Percentiles rank a stretch among this genome's conserved stretches.
These are phyloP conservation scores for Trichoderma harzianum DNA, from an alignment of 2,329 filamentous ascomycete species.

Conservation along the genomic window DNA sequence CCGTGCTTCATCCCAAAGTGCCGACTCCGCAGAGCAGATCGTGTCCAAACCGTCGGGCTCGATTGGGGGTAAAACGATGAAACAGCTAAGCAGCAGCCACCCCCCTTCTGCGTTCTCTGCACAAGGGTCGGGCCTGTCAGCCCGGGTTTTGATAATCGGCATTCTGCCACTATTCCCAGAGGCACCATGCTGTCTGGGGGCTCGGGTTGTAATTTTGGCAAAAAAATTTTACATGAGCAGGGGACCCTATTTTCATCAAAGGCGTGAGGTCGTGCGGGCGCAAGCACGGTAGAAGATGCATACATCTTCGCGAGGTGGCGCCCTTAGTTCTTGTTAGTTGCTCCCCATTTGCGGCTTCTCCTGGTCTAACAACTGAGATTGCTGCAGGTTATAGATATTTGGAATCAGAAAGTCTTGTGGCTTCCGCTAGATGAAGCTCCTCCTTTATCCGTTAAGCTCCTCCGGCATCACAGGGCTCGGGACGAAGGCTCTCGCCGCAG, in stretches of 20 bases:
- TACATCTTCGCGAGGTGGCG: neutral
- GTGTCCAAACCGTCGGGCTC: neutral
- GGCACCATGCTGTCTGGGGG: neutral
- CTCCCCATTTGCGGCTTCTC: neutral
- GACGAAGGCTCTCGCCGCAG: neutral
- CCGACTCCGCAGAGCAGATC: neutral
- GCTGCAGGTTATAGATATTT: neutral
- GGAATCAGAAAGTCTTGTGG: neutral
- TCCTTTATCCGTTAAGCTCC: constrained; percentile 9
- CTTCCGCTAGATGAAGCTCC: neutral
- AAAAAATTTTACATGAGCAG: neutral
- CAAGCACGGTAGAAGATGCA: neutral
- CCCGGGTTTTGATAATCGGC: neutral
- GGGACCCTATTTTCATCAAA: neutral
- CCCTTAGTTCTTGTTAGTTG: neutral
- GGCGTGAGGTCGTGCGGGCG: neutral
- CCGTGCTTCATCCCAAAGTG: neutral
- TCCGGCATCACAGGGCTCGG: constrained; percentile 2
- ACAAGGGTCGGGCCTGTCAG: neutral
- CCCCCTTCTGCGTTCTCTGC: neutral
- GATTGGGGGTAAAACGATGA: neutral
- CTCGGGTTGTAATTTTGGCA: neutral
- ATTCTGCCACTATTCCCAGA: neutral
- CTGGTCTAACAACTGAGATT: neutral
- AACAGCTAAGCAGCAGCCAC: neutral